These are phyloP conservation scores for Phytophthora pini DNA, from an alignment of 352 stramenopile species.

Conservation along the genomic window DNA sequence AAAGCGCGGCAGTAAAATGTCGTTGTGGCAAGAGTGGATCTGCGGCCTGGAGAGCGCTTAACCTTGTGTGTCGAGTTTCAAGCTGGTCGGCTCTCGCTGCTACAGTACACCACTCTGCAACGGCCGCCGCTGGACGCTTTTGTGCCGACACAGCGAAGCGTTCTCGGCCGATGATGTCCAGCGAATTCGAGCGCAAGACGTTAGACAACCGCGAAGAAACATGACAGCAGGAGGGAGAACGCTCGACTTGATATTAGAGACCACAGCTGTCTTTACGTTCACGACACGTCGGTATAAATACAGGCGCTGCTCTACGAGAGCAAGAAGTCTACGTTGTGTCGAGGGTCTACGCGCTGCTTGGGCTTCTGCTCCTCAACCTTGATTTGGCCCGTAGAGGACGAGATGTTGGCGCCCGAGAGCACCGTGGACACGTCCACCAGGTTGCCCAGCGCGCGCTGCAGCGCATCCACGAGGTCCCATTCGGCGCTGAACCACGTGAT, in stretches of 20 bases:
- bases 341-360: constrained; percentile 25
- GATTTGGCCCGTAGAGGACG: constrained; percentile 63
- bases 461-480: constrained; percentile 56
- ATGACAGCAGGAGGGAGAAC: not conserved
- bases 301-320: constrained; percentile 39
- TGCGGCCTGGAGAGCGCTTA: not conserved
- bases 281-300: constrained; percentile 28
- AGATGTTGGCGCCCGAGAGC: constrained; percentile 58
- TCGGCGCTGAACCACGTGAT: constrained; percentile 64
- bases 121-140: constrained; percentile 6
- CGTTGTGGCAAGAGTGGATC: not conserved
- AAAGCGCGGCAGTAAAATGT: not conserved
- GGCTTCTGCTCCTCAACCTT: constrained; percentile 16
- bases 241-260: constrained; percentile 25
- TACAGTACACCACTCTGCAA: not conserved
- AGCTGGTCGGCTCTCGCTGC: constrained; percentile 14
- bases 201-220: constrained; percentile 6
- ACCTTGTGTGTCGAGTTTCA: constrained; percentile 8
- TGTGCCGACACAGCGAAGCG: not conserved
- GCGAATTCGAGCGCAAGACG: constrained; percentile 5
- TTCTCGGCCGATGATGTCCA: constrained; percentile 10
- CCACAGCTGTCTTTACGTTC: constrained; percentile 1
- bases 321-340: constrained; percentile 53
- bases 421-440: constrained; percentile 47
- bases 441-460: constrained; percentile 48